Conservation (phyloP, 2,329 filamentous ascomycete genomes). For the Fusarium lateritium region DNA sequence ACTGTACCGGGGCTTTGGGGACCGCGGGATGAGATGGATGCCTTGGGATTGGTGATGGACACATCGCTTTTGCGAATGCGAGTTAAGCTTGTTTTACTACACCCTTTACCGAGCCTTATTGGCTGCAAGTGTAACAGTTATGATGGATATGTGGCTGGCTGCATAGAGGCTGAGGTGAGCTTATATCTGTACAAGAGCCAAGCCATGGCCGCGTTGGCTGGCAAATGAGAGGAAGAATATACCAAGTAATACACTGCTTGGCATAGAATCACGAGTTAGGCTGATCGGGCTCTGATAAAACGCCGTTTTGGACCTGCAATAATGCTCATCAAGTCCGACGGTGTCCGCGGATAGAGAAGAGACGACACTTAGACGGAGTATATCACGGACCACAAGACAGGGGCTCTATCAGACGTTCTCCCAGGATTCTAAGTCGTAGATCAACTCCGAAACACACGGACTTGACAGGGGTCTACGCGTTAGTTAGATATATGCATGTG, state of each 20-base stretch:
- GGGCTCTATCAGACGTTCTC: neutral
- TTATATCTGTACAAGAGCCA: neutral
- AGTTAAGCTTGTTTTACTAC: constrained; percentile 23
- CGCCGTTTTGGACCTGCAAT: neutral
- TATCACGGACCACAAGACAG: neutral
- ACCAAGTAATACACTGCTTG: no score
- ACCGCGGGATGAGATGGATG: no score
- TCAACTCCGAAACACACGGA: neutral
- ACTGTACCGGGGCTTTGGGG: neutral
- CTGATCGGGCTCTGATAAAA: no score
- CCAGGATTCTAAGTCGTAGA: neutral
- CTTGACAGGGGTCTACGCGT: neutral
- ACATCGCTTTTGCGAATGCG: no score
- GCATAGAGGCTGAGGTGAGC: constrained; percentile 20
- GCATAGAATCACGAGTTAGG: no score
- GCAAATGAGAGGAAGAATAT: no score
- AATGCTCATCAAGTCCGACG: constrained; percentile 6
- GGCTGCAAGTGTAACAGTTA: neutral
- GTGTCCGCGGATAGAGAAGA: neutral
- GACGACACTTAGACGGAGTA: neutral
- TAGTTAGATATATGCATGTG: neutral
- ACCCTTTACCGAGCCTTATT: neutral
- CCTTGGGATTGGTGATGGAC: no score
- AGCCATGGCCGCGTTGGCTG: no score
- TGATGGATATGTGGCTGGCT: no score